Base-by-base conservation (phyloP, 805 yeast species). In the Tetrapisispora pingtungensis region DNA sequence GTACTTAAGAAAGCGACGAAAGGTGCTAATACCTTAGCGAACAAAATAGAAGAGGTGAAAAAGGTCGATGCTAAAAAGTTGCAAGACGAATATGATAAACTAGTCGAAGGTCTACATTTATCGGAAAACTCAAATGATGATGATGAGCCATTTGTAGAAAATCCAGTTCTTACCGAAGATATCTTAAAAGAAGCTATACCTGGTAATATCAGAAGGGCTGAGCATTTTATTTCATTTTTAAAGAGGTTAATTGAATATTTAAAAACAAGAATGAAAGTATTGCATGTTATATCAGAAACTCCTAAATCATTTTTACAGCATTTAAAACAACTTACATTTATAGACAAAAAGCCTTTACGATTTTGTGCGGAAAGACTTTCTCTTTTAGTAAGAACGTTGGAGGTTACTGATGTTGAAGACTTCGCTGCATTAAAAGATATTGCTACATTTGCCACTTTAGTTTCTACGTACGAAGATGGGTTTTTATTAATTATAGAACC, bases 221-320 rank as follows among this genome's bases (percentile, higher is more conserved):
- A 94, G 58, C 98, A 93, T 68, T 93, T 93, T 57, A 81, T 93
- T 14, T 87, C 97, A 3, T 93, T 93, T 58, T 71, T 93, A 61
- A 86, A 89, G 57, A 71, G 99, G 51, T 84, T 93, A 53, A 85
- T 93, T 27, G 99, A 93, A 59, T 93, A 93, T 65, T 69, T 93
- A 56, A 93, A 90, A 58, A 90, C 97, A 3, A 78, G 98, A 65
- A 93, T 93, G 97, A 94, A 93, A 67, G 96, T 93, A 3, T 66
- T 94, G 41, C 96, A 90, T 67, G 98, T 93, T 32, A 88, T 93
- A 36, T 86, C 96, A n/a, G 99, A 93, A 62, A 93, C 98, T 0
- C 98, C 99, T 0, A 76, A 80, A 4, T 87, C 96, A 30, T 93
- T 93, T 57, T 65, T 93, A 46, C 94, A 86, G 58, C 98, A 93